phyloP scores from a whole-genome alignment of 2,329 filamentous ascomycete genomes.

The Fusarium bulbicola region DNA sequence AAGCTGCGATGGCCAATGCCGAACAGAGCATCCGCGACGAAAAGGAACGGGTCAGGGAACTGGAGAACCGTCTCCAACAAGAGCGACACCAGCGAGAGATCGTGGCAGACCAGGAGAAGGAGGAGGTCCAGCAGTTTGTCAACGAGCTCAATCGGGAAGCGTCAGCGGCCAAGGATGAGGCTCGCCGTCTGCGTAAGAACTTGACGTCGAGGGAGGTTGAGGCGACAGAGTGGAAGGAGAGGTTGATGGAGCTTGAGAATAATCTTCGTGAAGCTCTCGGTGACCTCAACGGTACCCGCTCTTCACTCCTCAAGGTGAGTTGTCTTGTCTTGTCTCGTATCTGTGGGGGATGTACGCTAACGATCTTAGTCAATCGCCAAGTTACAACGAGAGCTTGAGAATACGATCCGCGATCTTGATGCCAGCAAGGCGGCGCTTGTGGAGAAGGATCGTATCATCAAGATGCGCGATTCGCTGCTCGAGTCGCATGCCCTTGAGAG shows the following conservation, averaged over 20 bases:
- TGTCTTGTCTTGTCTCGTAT: not conserved
- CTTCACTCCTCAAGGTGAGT: conserved; percentile 80
- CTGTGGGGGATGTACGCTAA: conserved; percentile 19
- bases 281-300: conserved; percentile 85
- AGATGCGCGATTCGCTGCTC: conserved; percentile 86
- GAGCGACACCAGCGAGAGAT: conserved; percentile 89
- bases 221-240: conserved; percentile 89
- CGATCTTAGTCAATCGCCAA: conserved; percentile 78
- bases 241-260: conserved; percentile 87
- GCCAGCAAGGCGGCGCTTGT: conserved; percentile 77
- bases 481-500: conserved; percentile 90
- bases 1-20: conserved; percentile 81
- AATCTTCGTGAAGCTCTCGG: conserved; percentile 87
- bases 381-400: conserved; percentile 87
- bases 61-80: conserved; percentile 78
- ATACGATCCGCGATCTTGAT: conserved; percentile 84
- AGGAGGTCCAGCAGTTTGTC: conserved; percentile 92
- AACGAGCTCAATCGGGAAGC: conserved; percentile 91
- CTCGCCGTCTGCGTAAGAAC: conserved; percentile 81
- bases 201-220: conserved; percentile 87
- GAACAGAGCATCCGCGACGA: conserved; percentile 85
- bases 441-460: conserved; percentile 92
- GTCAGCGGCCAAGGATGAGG: conserved; percentile 84
- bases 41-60: conserved; percentile 76
- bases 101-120: conserved; percentile 87